A percentile compares a stretch with the other conserved stretches of the same genome.
These are phyloP conservation scores for Babesia ovis DNA, from an alignment of 169 alveolate species.

Conservation along the genomic window DNA sequence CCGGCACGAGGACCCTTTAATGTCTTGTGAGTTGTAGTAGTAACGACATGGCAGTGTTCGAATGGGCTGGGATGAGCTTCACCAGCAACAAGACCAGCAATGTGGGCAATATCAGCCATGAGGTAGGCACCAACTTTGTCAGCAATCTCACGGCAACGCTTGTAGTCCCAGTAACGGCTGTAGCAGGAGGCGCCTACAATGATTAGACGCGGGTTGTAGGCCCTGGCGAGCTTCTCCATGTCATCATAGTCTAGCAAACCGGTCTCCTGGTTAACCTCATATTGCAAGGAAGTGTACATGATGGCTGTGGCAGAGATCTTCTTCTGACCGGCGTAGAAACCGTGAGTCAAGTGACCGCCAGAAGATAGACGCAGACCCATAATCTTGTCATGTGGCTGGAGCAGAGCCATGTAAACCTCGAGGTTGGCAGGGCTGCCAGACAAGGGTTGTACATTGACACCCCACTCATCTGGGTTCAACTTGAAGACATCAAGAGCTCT, in stretches of 20 bases:
- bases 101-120: slow-evolving; percentile 97
- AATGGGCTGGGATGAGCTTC: slow-evolving; percentile 88
- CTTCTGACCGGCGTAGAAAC: slow-evolving; percentile 86
- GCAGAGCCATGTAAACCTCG: slow-evolving; percentile 92
- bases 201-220: slow-evolving; percentile 76
- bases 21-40: slow-evolving; percentile 96
- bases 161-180: slow-evolving; percentile 83
- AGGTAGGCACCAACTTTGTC: slow-evolving; percentile 94
- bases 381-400: slow-evolving; percentile 94
- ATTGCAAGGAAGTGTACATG: slow-evolving; percentile 92
- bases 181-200: slow-evolving; percentile 79
- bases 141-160: slow-evolving; percentile 87
- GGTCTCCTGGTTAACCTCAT: slow-evolving; percentile 85
- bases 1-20: slow-evolving; percentile 97
- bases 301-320: slow-evolving; percentile 93
- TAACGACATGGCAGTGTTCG: slow-evolving; percentile 93
- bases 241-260: slow-evolving; percentile 92
- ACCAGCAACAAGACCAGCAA: slow-evolving; percentile 93
- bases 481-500: slow-evolving; percentile 94
- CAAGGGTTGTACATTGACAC: slow-evolving; percentile 95
- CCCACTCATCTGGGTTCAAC: slow-evolving; percentile 93
- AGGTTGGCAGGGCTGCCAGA: slow-evolving; percentile 97
- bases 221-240: slow-evolving; percentile 84
- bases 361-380: slow-evolving; percentile 95
- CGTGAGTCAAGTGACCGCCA: slow-evolving; percentile 96